Conservation (phyloP, 768 basidiomycete genomes). For the Coprinopsis sp. region DNA sequence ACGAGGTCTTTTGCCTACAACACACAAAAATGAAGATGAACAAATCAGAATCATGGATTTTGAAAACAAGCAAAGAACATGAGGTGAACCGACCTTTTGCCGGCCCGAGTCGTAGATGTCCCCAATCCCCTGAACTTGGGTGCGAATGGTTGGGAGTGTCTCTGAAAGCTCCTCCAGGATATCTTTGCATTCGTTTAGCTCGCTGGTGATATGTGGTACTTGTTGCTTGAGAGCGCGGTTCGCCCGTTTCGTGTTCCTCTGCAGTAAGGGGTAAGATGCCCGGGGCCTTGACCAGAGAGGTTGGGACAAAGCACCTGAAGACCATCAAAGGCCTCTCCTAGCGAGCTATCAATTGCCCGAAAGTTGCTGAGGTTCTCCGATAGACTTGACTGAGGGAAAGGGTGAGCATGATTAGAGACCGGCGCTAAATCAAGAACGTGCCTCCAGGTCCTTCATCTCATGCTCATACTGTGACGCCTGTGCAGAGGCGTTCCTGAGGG, state of each 20-base stretch:
- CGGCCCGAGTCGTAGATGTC: conserved; percentile 69
- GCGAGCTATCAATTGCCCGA: conserved; percentile 62
- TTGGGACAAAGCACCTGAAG: conserved; percentile 44
- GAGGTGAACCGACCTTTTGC: conserved; percentile 44
- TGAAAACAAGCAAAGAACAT: conserved; percentile 2
- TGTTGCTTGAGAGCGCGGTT: conserved; percentile 54
- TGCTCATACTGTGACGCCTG: conserved; percentile 47
- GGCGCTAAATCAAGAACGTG: conserved; percentile 17
- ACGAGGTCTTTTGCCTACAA: conserved; percentile 63
- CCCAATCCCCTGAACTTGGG: conserved; percentile 58
- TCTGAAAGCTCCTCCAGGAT: conserved; percentile 53
- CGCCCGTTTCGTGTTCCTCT: conserved; percentile 59
- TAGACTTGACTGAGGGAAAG: conserved; percentile 47
- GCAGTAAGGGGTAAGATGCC: conserved; percentile 4
- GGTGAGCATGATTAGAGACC: conserved; percentile 3
- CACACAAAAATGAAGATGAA: conserved; percentile 2
- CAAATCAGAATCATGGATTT: background rate
- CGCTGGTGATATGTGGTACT: conserved; percentile 55
- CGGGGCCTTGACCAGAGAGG: background rate
- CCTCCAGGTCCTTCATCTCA: conserved; percentile 62
- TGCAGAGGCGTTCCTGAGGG: conserved; percentile 41
- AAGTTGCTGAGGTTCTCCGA: conserved; percentile 72
- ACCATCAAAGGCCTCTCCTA: conserved; percentile 58
- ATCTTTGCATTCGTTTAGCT: conserved; percentile 59
- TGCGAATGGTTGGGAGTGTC: conserved; percentile 56